Evolutionary conservation across 2,329 filamentous ascomycete species (phyloP).

Genomic region (Talaromyces sp.): DNA sequence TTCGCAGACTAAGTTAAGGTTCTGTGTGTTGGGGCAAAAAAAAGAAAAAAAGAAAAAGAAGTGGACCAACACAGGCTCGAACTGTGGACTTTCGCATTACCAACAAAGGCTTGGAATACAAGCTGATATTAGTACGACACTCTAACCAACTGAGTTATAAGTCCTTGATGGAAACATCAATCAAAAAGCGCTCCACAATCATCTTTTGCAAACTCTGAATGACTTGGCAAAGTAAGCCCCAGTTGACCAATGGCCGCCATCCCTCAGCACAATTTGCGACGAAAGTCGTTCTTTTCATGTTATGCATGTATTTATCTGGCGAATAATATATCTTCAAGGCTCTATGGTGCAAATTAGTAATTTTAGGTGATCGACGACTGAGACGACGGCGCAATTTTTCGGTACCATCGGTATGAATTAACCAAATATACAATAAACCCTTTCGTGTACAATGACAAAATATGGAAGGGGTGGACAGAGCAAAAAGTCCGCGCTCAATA

Average conservation of each 20-base stretch:
- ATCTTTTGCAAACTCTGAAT: no score
- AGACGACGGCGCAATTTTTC: neutral
- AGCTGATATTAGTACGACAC: constrained; percentile 6
- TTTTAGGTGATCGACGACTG: neutral
- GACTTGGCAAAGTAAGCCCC: neutral
- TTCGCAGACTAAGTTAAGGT: no score
- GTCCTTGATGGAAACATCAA: neutral
- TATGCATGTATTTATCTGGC: neutral
- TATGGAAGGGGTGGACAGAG: no score
- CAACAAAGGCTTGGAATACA: neutral
- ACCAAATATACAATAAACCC: no score
- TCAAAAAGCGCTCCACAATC: neutral
- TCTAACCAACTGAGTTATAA: constrained; percentile 9
- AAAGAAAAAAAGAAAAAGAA: neutral
- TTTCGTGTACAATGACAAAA: no score
- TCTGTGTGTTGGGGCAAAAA: neutral
- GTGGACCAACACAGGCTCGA: constrained; percentile 7
- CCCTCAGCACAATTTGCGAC: neutral
- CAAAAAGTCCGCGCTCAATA: no score
- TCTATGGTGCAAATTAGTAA: neutral
- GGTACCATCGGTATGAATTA: no score
- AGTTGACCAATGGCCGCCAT: neutral
- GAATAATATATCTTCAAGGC: neutral
- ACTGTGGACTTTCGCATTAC: constrained; percentile 7
- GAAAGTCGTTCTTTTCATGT: neutral